phyloP scores from a whole-genome alignment of 345 rosid species.

The Anastatica hierochuntica region DNA sequence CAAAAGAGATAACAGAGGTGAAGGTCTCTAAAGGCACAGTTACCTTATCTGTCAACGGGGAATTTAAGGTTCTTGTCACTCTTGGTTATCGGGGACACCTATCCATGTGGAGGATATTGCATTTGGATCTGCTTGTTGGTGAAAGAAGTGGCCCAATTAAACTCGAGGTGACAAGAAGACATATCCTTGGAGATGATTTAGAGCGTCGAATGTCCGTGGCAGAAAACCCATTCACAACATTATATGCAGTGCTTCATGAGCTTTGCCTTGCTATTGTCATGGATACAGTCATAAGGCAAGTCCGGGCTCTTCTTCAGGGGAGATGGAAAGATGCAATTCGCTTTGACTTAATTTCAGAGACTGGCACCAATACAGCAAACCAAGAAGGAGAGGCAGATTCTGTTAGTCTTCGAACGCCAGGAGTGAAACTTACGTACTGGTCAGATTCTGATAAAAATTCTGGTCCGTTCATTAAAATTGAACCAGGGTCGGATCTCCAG shows the following conservation, averaged over 20 bases:
- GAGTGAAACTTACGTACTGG: slow-evolving; percentile 83
- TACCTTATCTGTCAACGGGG: slow-evolving; percentile 63
- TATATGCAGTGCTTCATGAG: slow-evolving; percentile 84
- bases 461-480: slow-evolving; percentile 72
- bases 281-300: slow-evolving; percentile 98
- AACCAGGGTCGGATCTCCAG: slow-evolving; percentile 81
- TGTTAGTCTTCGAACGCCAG: slow-evolving; percentile 65
- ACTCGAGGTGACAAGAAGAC: slow-evolving; percentile 66
- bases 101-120: slow-evolving; percentile 96
- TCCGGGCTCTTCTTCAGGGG: slow-evolving; percentile 72
- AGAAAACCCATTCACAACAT: slow-evolving; percentile 67
- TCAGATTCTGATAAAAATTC: slow-evolving; percentile 60
- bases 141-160: slow-evolving; percentile 72
- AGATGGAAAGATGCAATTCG: slow-evolving; percentile 97
- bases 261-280: slow-evolving; percentile 78
- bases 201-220: slow-evolving; percentile 95
- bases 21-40: slow-evolving; percentile 86
- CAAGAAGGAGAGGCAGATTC: slow-evolving; percentile 89
- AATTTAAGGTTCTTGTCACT: slow-evolving; percentile 88
- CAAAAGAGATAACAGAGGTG: slow-evolving; percentile 80
- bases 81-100: slow-evolving; percentile 96
- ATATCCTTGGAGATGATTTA: slow-evolving; percentile 85
- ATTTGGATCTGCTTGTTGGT: slow-evolving; percentile 95
- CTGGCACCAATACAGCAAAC: slow-evolving; percentile 40
- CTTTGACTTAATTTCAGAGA: slow-evolving; percentile 74